phyloP scores from a whole-genome alignment of 192 early-diverging fungal genomes.

The Backusella circina region DNA sequence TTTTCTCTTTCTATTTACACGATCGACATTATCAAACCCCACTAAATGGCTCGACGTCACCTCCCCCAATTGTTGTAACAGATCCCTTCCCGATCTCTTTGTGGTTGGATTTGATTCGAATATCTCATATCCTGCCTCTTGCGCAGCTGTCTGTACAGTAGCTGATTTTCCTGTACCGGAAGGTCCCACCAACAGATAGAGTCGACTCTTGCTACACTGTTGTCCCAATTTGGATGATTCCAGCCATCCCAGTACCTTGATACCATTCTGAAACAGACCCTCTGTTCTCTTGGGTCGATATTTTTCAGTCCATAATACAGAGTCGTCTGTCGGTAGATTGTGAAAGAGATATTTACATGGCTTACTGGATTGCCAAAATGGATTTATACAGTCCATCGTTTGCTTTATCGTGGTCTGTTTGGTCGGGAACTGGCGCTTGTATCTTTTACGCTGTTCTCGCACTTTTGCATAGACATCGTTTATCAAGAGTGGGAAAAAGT shows the following conservation, averaged over 20 bases:
- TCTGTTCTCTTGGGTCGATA: constrained; percentile 16
- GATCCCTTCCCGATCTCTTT: constrained; percentile 68
- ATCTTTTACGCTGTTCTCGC: neutral
- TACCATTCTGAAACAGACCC: constrained; percentile 2
- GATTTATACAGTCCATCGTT: neutral
- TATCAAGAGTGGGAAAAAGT: neutral
- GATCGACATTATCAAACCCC: constrained; percentile 26
- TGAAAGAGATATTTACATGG: neutral
- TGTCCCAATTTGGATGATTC: neutral
- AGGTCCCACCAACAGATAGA: constrained; percentile 61
- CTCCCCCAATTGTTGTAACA: constrained; percentile 60
- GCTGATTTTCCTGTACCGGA: constrained; percentile 72
- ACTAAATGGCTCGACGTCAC: constrained; percentile 77
- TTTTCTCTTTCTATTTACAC: neutral
- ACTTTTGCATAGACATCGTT: neutral
- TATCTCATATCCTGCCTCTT: constrained; percentile 69
- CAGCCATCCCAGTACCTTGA: constrained; percentile 19
- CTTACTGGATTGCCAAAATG: neutral
- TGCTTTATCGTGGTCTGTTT: neutral
- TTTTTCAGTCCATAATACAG: constrained; percentile 21
- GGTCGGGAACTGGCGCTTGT: neutral
- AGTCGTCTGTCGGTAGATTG: neutral
- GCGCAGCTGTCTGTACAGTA: constrained; percentile 67
- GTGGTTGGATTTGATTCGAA: constrained; percentile 71
- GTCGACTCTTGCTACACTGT: neutral